Evolutionary conservation across 257 asterid species (phyloP).

Genomic region (Jasminum sambac): DNA sequence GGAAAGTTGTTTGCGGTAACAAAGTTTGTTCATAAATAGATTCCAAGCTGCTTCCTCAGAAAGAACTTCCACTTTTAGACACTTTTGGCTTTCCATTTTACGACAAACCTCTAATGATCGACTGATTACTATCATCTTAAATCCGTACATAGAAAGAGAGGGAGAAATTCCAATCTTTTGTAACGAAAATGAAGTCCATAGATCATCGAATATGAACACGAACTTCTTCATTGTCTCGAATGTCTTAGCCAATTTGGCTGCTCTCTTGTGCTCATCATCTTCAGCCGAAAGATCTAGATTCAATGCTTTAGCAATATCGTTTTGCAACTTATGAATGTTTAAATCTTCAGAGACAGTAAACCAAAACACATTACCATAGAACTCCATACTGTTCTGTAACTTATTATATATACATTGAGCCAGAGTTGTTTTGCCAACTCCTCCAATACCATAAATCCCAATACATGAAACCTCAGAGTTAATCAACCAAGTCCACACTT

Average conservation of each 20-base stretch:
- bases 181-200: conserved; percentile 17
- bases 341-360: conserved; percentile 17
- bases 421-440: conserved; percentile 33
- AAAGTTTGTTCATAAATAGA: conserved; percentile 13
- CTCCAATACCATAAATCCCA: conserved; percentile 28
- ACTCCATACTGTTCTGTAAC: conserved; percentile 7
- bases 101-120: conserved; percentile 22
- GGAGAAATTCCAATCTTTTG: conserved; percentile 16
- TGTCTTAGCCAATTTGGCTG: conserved; percentile 3
- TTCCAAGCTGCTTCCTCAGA: conserved; percentile 21
- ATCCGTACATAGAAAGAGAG: conserved; percentile 6
- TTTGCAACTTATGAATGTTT: conserved; percentile 14
- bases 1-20: neutral
- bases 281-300: conserved; percentile 17
- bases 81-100: conserved; percentile 15
- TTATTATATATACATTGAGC: conserved; percentile 19
- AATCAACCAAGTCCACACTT: conserved; percentile 21
- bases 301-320: conserved; percentile 25
- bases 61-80: conserved; percentile 16
- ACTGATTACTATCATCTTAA: conserved; percentile 26
- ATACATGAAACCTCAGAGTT: conserved; percentile 17
- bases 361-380: conserved; percentile 15
- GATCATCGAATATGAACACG: conserved; percentile 27
- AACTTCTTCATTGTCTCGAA: neutral
- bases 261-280: conserved; percentile 10